Base-by-base conservation (phyloP, 257 asterid genomes). In the Ilex aquifolium region DNA sequence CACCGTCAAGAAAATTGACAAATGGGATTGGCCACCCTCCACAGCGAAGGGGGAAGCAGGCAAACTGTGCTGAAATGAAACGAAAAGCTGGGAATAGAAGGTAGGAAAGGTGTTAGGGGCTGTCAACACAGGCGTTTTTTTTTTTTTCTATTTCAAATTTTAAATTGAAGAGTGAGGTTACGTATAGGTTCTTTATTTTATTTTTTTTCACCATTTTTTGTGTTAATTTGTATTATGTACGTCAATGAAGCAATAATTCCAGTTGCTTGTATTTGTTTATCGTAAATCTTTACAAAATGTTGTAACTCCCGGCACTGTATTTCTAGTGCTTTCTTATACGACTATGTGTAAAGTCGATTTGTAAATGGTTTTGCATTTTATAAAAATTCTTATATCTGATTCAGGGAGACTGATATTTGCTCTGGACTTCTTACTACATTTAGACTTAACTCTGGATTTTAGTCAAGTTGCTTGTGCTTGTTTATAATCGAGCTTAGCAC, bases 31-130 rank as follows among this genome's bases (percentile, higher is more conserved):
- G 75, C 59, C 91, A 72, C 65, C 61, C 83, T 40, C 73, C 83
- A 62, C 88, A 67, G 56, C 62, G 77, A 71, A 67, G 46, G 61
- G 95, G 87, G 36, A 78, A 84, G 70, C 82, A 74, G 44, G 69
- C 69, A n/a, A 31, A 59, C 46, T 53, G 78, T 46, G 51, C 80
- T 40, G 95, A 81, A 69, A 68, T 65, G 39, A 87, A 91, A 68
- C 84, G 93, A 32, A 88, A 88, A 79, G 60, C 77, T 2, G 95
- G 77, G 56, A 72, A 60, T 32, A 88, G 96, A 72, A 91, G 88
- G 78, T 85, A 80, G 77, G 44, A 60, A 58, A 58, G 9, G 42
- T 1, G 46, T 30, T 21, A 29, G 36, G 55, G 64, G 16, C 56
- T 32, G 58, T 57, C 65, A 39, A 64, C 60, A 61, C 61, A 17